Evolutionary conservation across 805 yeast species (phyloP).

Genomic region (Candida nitratophila): DNA sequence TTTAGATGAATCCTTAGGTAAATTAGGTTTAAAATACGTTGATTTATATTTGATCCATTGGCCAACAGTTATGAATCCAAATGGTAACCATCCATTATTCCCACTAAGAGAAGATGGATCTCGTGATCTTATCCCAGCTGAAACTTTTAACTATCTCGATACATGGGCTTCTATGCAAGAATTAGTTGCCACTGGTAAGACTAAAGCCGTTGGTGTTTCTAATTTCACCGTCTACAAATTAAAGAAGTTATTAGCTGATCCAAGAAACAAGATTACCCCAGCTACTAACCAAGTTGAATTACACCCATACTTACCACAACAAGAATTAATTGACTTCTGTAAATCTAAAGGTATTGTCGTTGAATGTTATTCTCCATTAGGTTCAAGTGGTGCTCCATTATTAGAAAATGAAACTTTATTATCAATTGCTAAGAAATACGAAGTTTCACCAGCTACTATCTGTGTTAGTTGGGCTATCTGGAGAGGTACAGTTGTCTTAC

Average conservation of each 20-base stretch:
- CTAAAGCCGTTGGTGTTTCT: slow-evolving; percentile 71
- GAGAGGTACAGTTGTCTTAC: slow-evolving; percentile 39
- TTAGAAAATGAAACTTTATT: slow-evolving; percentile 36
- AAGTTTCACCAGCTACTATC: slow-evolving; percentile 42
- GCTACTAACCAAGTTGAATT: slow-evolving; percentile 62
- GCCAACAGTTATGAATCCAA: slow-evolving; percentile 44
- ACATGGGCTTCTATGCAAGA: slow-evolving; percentile 66
- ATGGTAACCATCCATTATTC: slow-evolving; percentile 23
- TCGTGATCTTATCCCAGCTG: slow-evolving; percentile 22
- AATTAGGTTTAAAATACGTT: slow-evolving; percentile 51
- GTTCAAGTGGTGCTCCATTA: slow-evolving; percentile 49
- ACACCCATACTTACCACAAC: slow-evolving; percentile 37
- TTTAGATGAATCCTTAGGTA: slow-evolving; percentile 41
- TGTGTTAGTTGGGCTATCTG: slow-evolving; percentile 51
- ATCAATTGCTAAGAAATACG: slow-evolving; percentile 38
- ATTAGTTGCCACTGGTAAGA: slow-evolving; percentile 44
- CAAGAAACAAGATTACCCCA: slow-evolving; percentile 49
- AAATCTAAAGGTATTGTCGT: slow-evolving; percentile 31
- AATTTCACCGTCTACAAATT: slow-evolving; percentile 58
- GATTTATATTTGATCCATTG: slow-evolving; percentile 65
- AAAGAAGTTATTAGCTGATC: slow-evolving; percentile 40
- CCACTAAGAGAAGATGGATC: slow-evolving; percentile 31
- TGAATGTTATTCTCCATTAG: slow-evolving; percentile 58
- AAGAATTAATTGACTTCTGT: slow-evolving; percentile 33
- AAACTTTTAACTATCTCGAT: slow-evolving; percentile 37